phyloP scores from a whole-genome alignment of 1,284 basidiomycete species.

The Takashimella koratensis region DNA sequence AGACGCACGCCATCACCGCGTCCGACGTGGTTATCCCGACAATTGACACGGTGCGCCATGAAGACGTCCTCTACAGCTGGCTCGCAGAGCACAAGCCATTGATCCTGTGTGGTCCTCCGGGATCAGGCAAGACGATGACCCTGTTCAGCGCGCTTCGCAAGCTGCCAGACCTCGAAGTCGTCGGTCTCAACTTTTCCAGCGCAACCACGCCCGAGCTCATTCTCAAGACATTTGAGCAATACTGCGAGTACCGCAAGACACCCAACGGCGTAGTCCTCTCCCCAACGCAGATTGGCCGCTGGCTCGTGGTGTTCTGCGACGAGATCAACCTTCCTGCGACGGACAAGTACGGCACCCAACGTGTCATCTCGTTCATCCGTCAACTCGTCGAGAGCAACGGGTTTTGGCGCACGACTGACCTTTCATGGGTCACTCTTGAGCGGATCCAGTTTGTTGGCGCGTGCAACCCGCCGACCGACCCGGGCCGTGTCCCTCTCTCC shows the following conservation, averaged over 20 bases:
- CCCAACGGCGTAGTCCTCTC: conserved; percentile 93
- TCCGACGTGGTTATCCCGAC: conserved; percentile 97
- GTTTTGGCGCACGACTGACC: conserved; percentile 91
- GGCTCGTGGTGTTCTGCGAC: conserved; percentile 99
- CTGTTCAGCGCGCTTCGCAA: conserved; percentile 98
- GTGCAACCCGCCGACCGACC: conserved; percentile 99
- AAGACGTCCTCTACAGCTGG: conserved; percentile 98
- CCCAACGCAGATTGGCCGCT: conserved; percentile 90
- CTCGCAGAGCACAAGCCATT: conserved; percentile 97
- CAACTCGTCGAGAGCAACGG: conserved; percentile 94
- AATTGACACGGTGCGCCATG: conserved; percentile 96
- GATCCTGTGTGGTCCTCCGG: conserved; percentile 97
- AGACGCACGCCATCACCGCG: conserved; percentile 90
- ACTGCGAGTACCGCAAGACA: conserved; percentile 98
- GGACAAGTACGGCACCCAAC: conserved; percentile 98
- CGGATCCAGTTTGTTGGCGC: conserved; percentile 99
- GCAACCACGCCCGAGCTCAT: conserved; percentile 97
- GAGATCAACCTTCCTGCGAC: conserved; percentile 97
- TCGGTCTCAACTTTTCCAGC: conserved; percentile 98
- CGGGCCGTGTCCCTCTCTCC: conserved; percentile 95
- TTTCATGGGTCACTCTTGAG: conserved; percentile 96
- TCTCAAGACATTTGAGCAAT: conserved; percentile 98
- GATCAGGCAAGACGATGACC: conserved; percentile 99
- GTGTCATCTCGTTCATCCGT: conserved; percentile 96
- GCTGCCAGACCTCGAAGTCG: conserved; percentile 97